Base-by-base conservation (phyloP, 1,284 basidiomycete genomes). In the Papiliotrema fonsecae region DNA sequence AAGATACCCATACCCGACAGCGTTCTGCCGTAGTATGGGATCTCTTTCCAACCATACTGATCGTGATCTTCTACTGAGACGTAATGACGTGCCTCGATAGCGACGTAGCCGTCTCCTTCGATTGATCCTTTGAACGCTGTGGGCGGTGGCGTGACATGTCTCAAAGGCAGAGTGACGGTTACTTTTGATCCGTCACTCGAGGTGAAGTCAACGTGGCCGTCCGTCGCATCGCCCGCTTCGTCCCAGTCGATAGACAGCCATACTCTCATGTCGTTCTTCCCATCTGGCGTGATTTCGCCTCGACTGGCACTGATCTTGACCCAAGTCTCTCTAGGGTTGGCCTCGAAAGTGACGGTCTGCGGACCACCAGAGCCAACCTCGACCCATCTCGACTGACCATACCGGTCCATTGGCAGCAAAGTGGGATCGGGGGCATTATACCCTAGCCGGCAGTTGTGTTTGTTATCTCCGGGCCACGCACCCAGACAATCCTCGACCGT, bases 331-430 rank as follows among this genome's bases (percentile, higher is more conserved):
- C 81, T 82, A 45, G 74, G 61, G 0, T 73, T 72, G 2, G 76
- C 78, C 0, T 76, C 80, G 67, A 79, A 85, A 0, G 75, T 77
- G 73, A 85, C 83, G 0, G 81, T 69, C 1, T 66, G 60, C 0
- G 82, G 81, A 0, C 83, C 83, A 27, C 82, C 83, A 9, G 81
- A 77, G 6, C 79, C 77, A 49, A 86, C 72, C 53, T 84, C 82
- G 49, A 86, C 67, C 69, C 77, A 86, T 7, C 78, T 73, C 53
- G 78, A 76, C 11, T 73, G 77, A 6, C 78, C 75, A 67, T 79
- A 85, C 22, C 77, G 72, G 56, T 84, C 82, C 34, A 84, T 66
- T 4, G 74, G 74, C 32, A 81, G 49, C 14, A 67, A 53, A 0
- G 76, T 73, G 3, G 81, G 80, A 19, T 77, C 74, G 1, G 77